Percentiles rank a stretch among this genome's conserved stretches.
phyloP scores from a whole-genome alignment of 2,329 filamentous ascomycete genomes.

The Hymenoscyphus fraxineus region DNA sequence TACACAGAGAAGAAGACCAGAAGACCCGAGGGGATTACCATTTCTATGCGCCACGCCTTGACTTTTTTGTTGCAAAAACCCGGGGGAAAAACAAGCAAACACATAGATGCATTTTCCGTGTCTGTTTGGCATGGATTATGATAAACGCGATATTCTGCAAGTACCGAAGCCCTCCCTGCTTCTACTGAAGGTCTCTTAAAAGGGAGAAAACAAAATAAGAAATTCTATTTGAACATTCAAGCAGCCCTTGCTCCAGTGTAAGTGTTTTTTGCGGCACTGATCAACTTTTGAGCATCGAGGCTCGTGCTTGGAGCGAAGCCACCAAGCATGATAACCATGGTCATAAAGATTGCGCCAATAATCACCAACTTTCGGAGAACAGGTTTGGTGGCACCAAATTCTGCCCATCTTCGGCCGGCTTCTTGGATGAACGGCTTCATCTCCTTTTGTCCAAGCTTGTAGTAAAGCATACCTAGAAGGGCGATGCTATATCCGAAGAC shows the following conservation, averaged over 20 bases:
- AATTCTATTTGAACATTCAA: neutral
- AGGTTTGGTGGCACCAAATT: constrained; percentile 76
- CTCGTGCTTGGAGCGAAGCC: constrained; percentile 60
- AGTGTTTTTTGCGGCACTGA: constrained; percentile 31
- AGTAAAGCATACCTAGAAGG: constrained; percentile 75
- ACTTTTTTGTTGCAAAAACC: neutral
- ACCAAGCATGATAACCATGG: constrained; percentile 67
- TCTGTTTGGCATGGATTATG: neutral
- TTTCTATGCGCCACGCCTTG: neutral
- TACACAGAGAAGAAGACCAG: neutral
- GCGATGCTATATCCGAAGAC: constrained; percentile 82
- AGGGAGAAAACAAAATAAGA: neutral
- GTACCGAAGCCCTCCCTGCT: neutral
- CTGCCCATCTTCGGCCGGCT: constrained; percentile 74
- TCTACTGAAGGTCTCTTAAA: neutral
- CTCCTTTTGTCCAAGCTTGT: constrained; percentile 80
- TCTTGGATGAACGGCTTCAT: constrained; percentile 75
- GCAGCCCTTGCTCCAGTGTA: constrained; percentile 15
- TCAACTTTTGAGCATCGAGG: constrained; percentile 42
- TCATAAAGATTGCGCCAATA: constrained; percentile 58
- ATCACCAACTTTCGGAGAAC: constrained; percentile 74
- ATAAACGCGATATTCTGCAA: neutral
- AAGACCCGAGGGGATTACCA: neutral
- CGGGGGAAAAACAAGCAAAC: neutral
- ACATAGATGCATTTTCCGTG: neutral